These are phyloP conservation scores for Exobasidium rhododendri DNA, from an alignment of 1,284 basidiomycete genomes.

Conservation along the genomic window DNA sequence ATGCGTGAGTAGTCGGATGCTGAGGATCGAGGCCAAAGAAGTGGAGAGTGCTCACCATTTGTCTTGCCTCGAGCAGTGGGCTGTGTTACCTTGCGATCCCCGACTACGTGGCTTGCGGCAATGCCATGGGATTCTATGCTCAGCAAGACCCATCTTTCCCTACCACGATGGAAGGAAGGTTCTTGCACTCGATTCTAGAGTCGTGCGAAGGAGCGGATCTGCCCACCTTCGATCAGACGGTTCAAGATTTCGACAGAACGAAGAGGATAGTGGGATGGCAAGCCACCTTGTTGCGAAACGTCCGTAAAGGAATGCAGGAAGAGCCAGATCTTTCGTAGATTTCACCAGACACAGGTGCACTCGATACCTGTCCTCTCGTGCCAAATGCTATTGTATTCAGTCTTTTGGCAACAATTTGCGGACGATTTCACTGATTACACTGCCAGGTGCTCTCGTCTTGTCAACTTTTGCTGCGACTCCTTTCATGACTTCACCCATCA, in stretches of 20 bases:
- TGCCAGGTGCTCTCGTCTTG: constrained; percentile 4
- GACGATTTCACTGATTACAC: constrained; percentile 2
- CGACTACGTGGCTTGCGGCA: constrained; percentile 48
- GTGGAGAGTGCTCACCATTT: no score
- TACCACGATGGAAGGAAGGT: constrained; percentile 50
- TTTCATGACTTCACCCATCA: constrained; percentile 12
- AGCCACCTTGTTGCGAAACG: constrained; percentile 41
- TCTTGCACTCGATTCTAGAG: constrained; percentile 48
- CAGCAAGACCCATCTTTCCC: constrained; percentile 50
- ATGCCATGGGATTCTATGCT: constrained; percentile 53
- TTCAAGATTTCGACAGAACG: constrained; percentile 51
- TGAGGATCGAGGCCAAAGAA: neutral
- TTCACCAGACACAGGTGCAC: no score
- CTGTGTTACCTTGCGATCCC: constrained; percentile 86
- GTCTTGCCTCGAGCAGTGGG: no score
- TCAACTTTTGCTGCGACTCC: neutral
- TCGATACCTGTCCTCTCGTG: constrained; percentile 5
- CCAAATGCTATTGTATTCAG: neutral
- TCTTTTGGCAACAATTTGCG: constrained; percentile 1
- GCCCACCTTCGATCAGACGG: constrained; percentile 38
- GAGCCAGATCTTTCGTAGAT: constrained; percentile 49
- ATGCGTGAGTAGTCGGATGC: constrained; percentile 57
- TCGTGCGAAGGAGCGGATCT: constrained; percentile 48
- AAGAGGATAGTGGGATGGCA: constrained; percentile 51
- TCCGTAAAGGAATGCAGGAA: constrained; percentile 46